Conservation (phyloP, 768 basidiomycete genomes). For the Phaeotremella skinneri region DNA sequence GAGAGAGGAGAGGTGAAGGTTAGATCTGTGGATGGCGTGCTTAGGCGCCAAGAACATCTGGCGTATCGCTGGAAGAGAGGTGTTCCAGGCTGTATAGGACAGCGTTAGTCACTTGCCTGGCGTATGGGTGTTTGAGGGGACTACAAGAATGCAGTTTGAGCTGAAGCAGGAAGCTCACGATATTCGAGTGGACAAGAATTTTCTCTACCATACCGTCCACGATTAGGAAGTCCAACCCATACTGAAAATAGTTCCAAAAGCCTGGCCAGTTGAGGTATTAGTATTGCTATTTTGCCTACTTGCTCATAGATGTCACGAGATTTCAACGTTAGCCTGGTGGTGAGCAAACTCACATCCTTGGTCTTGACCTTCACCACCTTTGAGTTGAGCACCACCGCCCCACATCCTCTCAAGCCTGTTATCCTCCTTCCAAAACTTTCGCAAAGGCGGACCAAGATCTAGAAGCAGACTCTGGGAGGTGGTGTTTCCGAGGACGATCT, state of each 20-base stretch:
- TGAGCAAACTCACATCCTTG: conserved; percentile 12
- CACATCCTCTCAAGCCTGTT: conserved; percentile 50
- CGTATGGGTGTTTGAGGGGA: too few species aligned
- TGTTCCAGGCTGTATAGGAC: conserved; percentile 67
- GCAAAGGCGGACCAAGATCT: conserved; percentile 74
- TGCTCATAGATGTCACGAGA: background rate
- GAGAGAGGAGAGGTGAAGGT: conserved; percentile 18
- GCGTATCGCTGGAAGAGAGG: conserved; percentile 87
- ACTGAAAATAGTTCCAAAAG: conserved; percentile 75
- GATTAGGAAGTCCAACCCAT: conserved; percentile 83
- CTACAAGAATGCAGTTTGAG: background rate
- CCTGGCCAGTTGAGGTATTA: conserved; percentile 12
- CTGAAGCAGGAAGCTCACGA: conserved; percentile 59
- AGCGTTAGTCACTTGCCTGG: background rate
- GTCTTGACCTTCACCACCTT: background rate
- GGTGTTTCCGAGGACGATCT: conserved; percentile 68
- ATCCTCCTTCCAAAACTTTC: conserved; percentile 82
- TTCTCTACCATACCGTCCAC: conserved; percentile 70
- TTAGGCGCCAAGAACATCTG: conserved; percentile 83
- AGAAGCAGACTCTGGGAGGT: conserved; percentile 76
- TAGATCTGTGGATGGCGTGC: conserved; percentile 14
- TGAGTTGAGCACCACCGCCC: conserved; percentile 20
- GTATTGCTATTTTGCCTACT: background rate
- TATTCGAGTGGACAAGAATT: conserved; percentile 81
- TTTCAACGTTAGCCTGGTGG: conserved; percentile 1